Conservation (phyloP, 2,329 filamentous ascomycete species). For the Claviceps quebecensis region DNA sequence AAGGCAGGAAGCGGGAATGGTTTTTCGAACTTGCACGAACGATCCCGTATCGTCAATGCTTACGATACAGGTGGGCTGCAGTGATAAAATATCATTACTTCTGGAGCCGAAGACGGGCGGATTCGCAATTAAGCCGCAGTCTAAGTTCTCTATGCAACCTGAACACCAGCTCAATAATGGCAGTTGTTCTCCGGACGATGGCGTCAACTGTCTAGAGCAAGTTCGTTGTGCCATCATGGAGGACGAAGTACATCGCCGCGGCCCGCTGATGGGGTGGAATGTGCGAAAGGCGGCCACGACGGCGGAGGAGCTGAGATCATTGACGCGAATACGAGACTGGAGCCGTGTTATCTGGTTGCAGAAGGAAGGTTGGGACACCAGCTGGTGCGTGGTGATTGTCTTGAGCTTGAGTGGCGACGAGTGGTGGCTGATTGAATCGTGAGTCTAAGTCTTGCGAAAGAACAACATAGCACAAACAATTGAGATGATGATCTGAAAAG, state of each 20-base stretch:
- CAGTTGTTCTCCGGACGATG: conserved; percentile 42
- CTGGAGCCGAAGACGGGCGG: conserved; percentile 70
- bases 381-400: conserved; percentile 60
- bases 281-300: conserved; percentile 33
- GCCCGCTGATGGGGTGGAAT: conserved; percentile 52
- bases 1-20: conserved; percentile 42
- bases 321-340: conserved; percentile 48
- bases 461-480: background rate
- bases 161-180: conserved; percentile 53
- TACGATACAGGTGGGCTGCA: conserved; percentile 53
- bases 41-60: conserved; percentile 57
- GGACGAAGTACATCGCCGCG: conserved; percentile 46
- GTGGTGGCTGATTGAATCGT: conserved; percentile 64
- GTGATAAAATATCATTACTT: conserved; percentile 44
- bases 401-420: conserved; percentile 59
- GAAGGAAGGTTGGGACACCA: conserved; percentile 53
- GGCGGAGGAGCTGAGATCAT: conserved; percentile 41
- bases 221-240: conserved; percentile 48
- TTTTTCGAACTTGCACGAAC: conserved; percentile 40
- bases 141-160: conserved; percentile 37
- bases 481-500: conserved; percentile 7
- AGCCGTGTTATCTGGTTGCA: conserved; percentile 55
- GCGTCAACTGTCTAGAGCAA: conserved; percentile 41
- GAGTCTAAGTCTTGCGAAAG: conserved; percentile 14
- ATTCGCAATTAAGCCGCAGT: conserved; percentile 55